phyloP scores from a whole-genome alignment of 2,329 filamentous ascomycete genomes.

The Daldinia eschscholtzii region DNA sequence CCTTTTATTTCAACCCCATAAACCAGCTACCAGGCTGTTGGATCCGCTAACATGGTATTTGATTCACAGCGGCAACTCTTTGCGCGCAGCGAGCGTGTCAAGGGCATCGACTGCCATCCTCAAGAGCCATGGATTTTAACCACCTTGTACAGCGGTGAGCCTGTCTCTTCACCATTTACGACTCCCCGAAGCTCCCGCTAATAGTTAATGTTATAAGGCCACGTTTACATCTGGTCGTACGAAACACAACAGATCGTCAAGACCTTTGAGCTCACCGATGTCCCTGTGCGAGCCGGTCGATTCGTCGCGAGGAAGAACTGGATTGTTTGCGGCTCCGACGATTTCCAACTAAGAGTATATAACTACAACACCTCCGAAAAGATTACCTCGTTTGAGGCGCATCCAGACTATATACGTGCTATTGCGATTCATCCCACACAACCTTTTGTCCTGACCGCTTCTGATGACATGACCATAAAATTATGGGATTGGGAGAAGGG shows the following conservation, averaged over 20 bases:
- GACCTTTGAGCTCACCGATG: constrained; percentile 98
- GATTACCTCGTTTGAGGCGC: constrained; percentile 95
- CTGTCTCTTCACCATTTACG: constrained; percentile 3
- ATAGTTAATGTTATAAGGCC: constrained; percentile 67
- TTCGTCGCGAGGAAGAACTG: constrained; percentile 99
- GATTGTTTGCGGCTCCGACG: constrained; percentile 95
- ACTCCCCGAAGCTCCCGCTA: constrained; percentile 31
- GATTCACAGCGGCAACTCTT: constrained; percentile 79
- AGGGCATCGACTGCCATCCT: constrained; percentile 95
- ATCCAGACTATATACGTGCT: constrained; percentile 97
- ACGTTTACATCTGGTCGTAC: constrained; percentile 99
- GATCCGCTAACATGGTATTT: constrained; percentile 53
- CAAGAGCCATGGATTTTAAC: constrained; percentile 97
- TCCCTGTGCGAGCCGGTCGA: constrained; percentile 94
- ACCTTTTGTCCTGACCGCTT: constrained; percentile 94
- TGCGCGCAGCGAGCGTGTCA: constrained; percentile 94
- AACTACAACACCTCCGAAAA: constrained; percentile 99
- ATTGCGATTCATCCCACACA: constrained; percentile 96
- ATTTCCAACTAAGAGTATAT: constrained; percentile 90
- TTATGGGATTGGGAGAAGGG: constrained; percentile 99
- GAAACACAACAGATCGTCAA: constrained; percentile 97
- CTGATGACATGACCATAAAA: constrained; percentile 97
- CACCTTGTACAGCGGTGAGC: constrained; percentile 91
- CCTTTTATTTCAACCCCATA: constrained; percentile 16
- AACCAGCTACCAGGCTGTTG: constrained; percentile 15